These are phyloP conservation scores for Neurospora sp. DNA, from an alignment of 495 filamentous ascomycete genomes.

Conservation along the genomic window DNA sequence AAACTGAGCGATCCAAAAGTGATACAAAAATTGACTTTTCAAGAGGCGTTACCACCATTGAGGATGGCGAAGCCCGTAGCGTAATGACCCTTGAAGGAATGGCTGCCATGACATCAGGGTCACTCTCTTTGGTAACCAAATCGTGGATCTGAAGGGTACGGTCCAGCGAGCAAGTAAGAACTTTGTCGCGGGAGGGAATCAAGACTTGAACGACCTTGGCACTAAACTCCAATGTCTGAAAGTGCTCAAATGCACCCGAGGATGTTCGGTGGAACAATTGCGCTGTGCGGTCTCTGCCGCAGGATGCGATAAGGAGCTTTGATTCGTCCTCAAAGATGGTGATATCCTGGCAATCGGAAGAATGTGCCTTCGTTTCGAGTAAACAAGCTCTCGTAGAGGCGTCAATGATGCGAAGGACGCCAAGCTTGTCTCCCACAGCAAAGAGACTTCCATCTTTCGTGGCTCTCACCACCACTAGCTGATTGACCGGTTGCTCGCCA, in stretches of 20 bases:
- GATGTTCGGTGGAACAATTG: conserved; percentile 66
- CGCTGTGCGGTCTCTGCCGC: conserved; percentile 78
- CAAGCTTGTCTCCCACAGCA: conserved; percentile 75
- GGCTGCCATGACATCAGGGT: conserved; percentile 61
- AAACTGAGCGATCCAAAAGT: conserved; percentile 71
- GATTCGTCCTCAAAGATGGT: conserved; percentile 48
- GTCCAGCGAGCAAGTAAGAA: conserved; percentile 83
- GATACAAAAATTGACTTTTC: conserved; percentile 61
- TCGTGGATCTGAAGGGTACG: conserved; percentile 74
- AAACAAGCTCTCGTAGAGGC: conserved; percentile 40
- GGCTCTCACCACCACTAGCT: conserved; percentile 60
- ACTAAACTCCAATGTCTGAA: conserved; percentile 40
- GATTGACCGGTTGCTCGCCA: conserved; percentile 49
- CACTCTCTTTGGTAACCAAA: conserved; percentile 60
- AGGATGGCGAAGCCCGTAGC: conserved; percentile 75
- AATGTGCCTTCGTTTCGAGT: conserved; percentile 71
- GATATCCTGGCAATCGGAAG: conserved; percentile 76
- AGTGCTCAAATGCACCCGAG: conserved; percentile 36
- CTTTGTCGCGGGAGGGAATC: conserved; percentile 41
- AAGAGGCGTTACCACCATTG: conserved; percentile 60
- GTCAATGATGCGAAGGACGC: conserved; percentile 57
- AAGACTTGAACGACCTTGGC: conserved; percentile 39
- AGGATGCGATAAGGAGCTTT: conserved; percentile 58
- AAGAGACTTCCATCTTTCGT: conserved; percentile 52
- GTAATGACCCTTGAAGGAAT: conserved; percentile 64